These are phyloP conservation scores for Emmonsiellopsis sp. DNA, from an alignment of 2,329 filamentous ascomycete species.

Conservation along the genomic window DNA sequence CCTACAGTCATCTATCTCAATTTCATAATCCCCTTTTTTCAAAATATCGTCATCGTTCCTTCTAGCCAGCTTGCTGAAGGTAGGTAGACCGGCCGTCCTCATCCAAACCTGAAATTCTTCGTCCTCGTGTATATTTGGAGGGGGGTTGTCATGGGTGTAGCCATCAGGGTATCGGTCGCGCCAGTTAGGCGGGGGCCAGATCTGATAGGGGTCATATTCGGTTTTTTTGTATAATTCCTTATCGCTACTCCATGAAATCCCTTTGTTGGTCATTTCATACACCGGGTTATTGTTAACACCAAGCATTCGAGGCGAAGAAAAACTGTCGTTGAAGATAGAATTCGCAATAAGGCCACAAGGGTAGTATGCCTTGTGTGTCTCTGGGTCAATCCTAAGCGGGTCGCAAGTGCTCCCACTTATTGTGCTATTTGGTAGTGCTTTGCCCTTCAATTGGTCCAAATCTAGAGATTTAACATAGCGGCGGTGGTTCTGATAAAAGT, in stretches of 20 bases:
- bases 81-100: conserved; percentile 86
- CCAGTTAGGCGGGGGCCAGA: conserved; percentile 87
- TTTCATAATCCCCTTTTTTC: conserved; percentile 60
- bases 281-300: conserved; percentile 41
- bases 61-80: conserved; percentile 86
- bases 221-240: conserved; percentile 65
- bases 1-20: conserved; percentile 73
- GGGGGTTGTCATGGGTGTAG: conserved; percentile 55
- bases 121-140: conserved; percentile 64
- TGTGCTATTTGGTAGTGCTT: conserved; percentile 47
- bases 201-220: conserved; percentile 53
- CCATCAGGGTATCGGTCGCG: conserved; percentile 55
- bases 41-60: conserved; percentile 66
- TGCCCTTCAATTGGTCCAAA: conserved; percentile 70
- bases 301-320: conserved; percentile 54
- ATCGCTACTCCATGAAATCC: conserved; percentile 83
- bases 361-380: conserved; percentile 64
- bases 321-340: conserved; percentile 93
- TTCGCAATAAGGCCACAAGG: conserved; percentile 95
- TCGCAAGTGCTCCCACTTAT: conserved; percentile 65
- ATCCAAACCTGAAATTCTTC: conserved; percentile 98
- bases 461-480: conserved; percentile 90
- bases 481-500: conserved; percentile 98
- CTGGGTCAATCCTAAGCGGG: conserved; percentile 52
- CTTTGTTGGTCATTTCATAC: conserved; percentile 67